Conservation (phyloP, 306 rosid genomes). For the Malus fusca region DNA sequence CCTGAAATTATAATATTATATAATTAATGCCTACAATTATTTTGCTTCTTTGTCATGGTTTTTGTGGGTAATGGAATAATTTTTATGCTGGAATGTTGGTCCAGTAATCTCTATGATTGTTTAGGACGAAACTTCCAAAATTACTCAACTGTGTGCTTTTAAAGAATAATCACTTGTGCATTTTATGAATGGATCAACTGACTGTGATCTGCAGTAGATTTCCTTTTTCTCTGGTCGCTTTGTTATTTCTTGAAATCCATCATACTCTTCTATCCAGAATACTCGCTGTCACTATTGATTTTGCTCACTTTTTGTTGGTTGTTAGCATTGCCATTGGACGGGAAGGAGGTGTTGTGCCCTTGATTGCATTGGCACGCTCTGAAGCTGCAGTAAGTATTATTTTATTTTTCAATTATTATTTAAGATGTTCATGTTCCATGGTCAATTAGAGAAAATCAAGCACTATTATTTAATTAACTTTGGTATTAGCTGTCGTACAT, state of each 20-base stretch:
- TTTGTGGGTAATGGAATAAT: not conserved
- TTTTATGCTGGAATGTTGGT: not conserved
- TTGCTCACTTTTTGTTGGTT: conserved; percentile 15
- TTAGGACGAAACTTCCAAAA: not conserved
- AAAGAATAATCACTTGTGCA: not conserved
- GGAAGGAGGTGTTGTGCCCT: conserved; percentile 98
- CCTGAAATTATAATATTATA: not conserved
- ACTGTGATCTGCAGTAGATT: not conserved
- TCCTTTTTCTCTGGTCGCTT: not conserved
- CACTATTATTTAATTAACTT: not conserved
- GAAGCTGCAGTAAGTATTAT: conserved; percentile 72
- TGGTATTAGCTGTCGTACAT: not conserved
- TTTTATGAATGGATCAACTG: not conserved
- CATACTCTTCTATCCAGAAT: not conserved
- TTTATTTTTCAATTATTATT: conserved; percentile 10
- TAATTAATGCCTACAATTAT: not conserved
- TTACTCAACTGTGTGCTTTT: not conserved
- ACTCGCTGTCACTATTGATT: conserved; percentile 6
- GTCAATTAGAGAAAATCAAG: not conserved
- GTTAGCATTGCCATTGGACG: conserved; percentile 93
- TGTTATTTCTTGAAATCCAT: not conserved
- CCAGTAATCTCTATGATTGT: not conserved
- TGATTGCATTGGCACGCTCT: conserved; percentile 91
- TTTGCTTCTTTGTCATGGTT: not conserved
- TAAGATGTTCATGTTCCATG: not conserved